phyloP scores from a whole-genome alignment of 225 moss, liverwort and hornwort genomes.

The Polytrichum formosum region DNA sequence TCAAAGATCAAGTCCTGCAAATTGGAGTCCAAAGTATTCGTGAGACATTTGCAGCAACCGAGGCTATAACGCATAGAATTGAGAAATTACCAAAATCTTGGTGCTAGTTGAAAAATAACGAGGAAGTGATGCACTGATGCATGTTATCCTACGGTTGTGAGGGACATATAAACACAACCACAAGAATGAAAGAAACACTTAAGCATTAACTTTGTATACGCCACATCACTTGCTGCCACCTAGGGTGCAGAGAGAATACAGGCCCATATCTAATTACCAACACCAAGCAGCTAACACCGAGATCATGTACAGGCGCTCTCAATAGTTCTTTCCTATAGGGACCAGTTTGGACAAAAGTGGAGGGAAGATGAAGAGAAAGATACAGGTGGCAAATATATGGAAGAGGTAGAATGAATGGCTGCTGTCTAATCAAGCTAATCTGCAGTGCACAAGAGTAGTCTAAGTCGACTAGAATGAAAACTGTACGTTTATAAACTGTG shows the following conservation, averaged over 20 bases:
- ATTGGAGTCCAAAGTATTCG: too few species aligned
- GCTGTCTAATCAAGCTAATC: slow-evolving; percentile 26
- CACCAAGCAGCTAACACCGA: slow-evolving; percentile 17
- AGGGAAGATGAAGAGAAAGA: slow-evolving; percentile 10
- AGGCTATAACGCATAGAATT: too few species aligned
- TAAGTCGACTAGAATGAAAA: slow-evolving; percentile 8
- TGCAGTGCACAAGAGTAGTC: slow-evolving; percentile 2
- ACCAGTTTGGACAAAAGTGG: slow-evolving; percentile 29
- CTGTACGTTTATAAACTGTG: slow-evolving; percentile 28
- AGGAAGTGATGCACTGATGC: too few species aligned
- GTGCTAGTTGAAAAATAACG: too few species aligned
- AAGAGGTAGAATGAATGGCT: slow-evolving; percentile 23
- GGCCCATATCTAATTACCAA: slow-evolving; percentile 24
- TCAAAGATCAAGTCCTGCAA: too few species aligned
- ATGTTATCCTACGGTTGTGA: neutral
- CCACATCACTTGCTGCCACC: neutral
- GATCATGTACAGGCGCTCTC: slow-evolving; percentile 46
- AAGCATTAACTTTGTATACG: neutral
- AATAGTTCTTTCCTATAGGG: slow-evolving; percentile 16
- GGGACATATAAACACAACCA: neutral
- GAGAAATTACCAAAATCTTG: too few species aligned
- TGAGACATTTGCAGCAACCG: too few species aligned
- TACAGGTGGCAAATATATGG: neutral
- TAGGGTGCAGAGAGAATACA: slow-evolving; percentile 17
- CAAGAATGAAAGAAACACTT: neutral